Evolutionary conservation across 1,284 basidiomycete genomes (phyloP).

Genomic region (Vanrija pseudolonga): DNA sequence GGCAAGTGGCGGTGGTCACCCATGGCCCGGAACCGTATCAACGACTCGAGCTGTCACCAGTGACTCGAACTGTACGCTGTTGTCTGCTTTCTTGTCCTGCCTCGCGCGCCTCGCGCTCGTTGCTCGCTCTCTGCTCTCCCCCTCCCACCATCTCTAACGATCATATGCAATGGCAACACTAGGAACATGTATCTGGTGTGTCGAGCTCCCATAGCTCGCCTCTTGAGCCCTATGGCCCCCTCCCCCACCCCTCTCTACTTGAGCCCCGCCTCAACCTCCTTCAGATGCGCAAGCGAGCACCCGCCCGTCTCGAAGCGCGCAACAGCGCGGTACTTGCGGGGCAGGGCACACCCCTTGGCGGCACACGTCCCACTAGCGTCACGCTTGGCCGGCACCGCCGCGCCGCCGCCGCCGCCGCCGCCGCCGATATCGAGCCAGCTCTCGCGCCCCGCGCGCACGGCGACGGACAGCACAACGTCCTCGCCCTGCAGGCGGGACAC

Average conservation of each 20-base stretch:
- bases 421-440: constrained; percentile 7
- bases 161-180: too few relatives aligned
- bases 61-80: too few relatives aligned
- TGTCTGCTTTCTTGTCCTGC: too few relatives aligned
- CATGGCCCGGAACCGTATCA: too few relatives aligned
- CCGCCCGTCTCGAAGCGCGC: constrained; percentile 56
- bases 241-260: neutral
- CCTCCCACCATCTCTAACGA: too few relatives aligned
- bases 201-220: neutral
- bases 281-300: constrained; percentile 54
- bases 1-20: too few relatives aligned
- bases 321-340: constrained; percentile 57
- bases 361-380: constrained; percentile 36
- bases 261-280: constrained; percentile 30
- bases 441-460: constrained; percentile 31
- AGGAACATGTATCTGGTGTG: too few relatives aligned
- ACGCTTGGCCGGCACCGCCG: neutral
- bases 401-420: neutral
- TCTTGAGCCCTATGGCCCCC: neutral
- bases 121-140: too few relatives aligned
- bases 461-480: constrained; percentile 21
- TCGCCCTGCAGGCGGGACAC: constrained; percentile 8
- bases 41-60: too few relatives aligned
- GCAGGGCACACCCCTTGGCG: constrained; percentile 53
- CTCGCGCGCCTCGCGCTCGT: too few relatives aligned